Evolutionary conservation across 1,284 basidiomycete genomes (phyloP), one percentile per base, ranked within the genome.

Genomic region (Wolfiporia cocos): DNA sequence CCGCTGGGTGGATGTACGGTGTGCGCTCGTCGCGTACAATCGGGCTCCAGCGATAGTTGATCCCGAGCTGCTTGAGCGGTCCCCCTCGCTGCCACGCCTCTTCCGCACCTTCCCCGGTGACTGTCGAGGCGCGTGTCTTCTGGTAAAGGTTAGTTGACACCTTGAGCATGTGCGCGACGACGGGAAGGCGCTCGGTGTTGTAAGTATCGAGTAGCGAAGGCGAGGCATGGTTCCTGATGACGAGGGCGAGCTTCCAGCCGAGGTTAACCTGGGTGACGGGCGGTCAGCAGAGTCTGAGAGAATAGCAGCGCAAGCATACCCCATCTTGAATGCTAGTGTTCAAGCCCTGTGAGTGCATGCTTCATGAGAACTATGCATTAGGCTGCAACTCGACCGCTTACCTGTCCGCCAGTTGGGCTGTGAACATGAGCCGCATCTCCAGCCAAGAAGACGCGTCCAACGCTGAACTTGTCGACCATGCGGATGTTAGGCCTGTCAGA

Each of bases 11-110:
- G n/a, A 34, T 23, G 7, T 14, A 48, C 9, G 22, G 18, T 5
- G 12, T 5, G 22, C 36, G 37, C 39, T 70, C 68, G 39, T 71
- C 69, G 14, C 69, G 24, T 17, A 72, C 60, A 36, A 73, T 64
- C 4, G 63, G 53, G 46, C 70, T 72, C 61, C 66, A 66, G 11
- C 70, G 62, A 44, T 68, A 73, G 49, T 72, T 71, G 18, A 73
- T 61, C 2, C 69, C 69, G 23, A 72, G 58, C 50, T 68, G 66
- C 20, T 58, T 50, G 19, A 71, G 53, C 3, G 50, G 53, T 14
- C 52, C 15, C 7, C 41, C 37, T 12, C 46, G 32, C n/a, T 32
- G 11, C 35, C 35, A 46, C 3, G 39, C 33, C n/a, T 26, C 18
- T 11, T 28, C 7, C 5, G 5, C 17, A 67, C 65, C 66, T 49